Evolutionary conservation across 805 yeast species (phyloP).

Genomic region (Monosporozyma unispora): DNA sequence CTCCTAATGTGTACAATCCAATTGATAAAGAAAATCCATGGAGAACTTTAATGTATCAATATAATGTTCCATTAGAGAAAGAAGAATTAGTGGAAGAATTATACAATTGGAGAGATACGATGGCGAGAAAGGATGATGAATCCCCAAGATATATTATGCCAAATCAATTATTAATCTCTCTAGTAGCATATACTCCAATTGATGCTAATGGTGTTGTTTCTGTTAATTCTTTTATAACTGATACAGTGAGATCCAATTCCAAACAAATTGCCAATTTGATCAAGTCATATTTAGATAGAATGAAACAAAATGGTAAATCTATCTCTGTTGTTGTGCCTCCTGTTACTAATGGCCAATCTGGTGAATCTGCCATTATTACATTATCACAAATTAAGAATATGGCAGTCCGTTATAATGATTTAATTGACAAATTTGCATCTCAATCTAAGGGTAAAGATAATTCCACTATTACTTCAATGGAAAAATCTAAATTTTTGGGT

Average conservation of each 20-base stretch:
- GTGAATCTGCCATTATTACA: not conserved
- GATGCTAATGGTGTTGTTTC: constrained; percentile 47
- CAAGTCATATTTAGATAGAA: constrained; percentile 30
- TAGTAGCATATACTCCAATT: constrained; percentile 51
- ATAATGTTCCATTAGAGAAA: constrained; percentile 48
- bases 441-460: not conserved
- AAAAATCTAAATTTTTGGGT: constrained; percentile 1
- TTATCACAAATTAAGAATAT: constrained; percentile 3
- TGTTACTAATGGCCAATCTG: not conserved
- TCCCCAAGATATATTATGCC: constrained; percentile 78
- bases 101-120: constrained; percentile 73
- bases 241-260: constrained; percentile 49
- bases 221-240: constrained; percentile 39
- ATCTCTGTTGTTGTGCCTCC: not conserved
- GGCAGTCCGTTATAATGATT: not conserved
- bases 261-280: constrained; percentile 53
- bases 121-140: constrained; percentile 75
- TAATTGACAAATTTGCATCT: not conserved
- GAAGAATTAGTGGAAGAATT: constrained; percentile 50
- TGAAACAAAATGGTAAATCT: constrained; percentile 7
- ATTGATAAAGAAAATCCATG: constrained; percentile 57
- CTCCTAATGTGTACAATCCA: constrained; percentile 38
- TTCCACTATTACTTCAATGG: not conserved
- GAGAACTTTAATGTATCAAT: constrained; percentile 51
- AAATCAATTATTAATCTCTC: constrained; percentile 58